Conservation (phyloP, 2,329 filamentous ascomycete genomes). For the Neocatenulostroma microsporum region DNA sequence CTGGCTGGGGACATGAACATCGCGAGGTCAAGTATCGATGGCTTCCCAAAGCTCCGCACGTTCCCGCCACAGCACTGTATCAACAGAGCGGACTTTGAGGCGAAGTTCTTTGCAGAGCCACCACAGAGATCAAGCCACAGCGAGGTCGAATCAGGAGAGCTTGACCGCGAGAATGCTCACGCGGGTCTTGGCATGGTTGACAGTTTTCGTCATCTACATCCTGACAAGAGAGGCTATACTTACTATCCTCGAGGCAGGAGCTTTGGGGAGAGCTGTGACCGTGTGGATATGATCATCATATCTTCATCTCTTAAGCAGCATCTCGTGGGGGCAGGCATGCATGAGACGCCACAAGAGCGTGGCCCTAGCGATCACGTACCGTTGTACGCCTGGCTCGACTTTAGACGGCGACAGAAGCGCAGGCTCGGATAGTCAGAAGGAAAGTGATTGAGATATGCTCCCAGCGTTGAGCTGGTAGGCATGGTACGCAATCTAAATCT, state of each 20-base stretch:
- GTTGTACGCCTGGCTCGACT: slow-evolving; percentile 32
- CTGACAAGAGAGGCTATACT: slow-evolving; percentile 39
- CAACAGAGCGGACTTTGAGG: slow-evolving; percentile 46
- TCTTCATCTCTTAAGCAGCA: slow-evolving; percentile 34
- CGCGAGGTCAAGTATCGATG: slow-evolving; percentile 38
- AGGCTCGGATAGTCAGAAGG: too few species aligned
- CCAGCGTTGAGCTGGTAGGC: too few species aligned
- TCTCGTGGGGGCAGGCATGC: slow-evolving; percentile 34
- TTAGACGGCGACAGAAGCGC: too few species aligned
- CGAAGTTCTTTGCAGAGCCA: slow-evolving; percentile 45
- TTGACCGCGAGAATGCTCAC: slow-evolving; percentile 12
- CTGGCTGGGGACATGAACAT: slow-evolving; percentile 50
- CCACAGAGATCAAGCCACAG: too few species aligned
- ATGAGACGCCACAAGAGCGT: slow-evolving; percentile 38
- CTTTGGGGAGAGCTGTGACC: slow-evolving; percentile 47
- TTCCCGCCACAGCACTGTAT: slow-evolving; percentile 40
- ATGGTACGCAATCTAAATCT: too few species aligned
- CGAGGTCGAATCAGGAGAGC: too few species aligned
- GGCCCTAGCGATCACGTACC: slow-evolving; percentile 50
- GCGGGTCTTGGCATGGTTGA: slow-evolving; percentile 35
- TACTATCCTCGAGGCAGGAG: slow-evolving; percentile 39
- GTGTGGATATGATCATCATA: slow-evolving; percentile 46
- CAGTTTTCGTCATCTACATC: slow-evolving; percentile 42
- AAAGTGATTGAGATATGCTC: too few species aligned
- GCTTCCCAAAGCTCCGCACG: slow-evolving; percentile 41